These are phyloP conservation scores for Ophiostoma piceae DNA, from an alignment of 2,329 filamentous ascomycete genomes.

Conservation along the genomic window DNA sequence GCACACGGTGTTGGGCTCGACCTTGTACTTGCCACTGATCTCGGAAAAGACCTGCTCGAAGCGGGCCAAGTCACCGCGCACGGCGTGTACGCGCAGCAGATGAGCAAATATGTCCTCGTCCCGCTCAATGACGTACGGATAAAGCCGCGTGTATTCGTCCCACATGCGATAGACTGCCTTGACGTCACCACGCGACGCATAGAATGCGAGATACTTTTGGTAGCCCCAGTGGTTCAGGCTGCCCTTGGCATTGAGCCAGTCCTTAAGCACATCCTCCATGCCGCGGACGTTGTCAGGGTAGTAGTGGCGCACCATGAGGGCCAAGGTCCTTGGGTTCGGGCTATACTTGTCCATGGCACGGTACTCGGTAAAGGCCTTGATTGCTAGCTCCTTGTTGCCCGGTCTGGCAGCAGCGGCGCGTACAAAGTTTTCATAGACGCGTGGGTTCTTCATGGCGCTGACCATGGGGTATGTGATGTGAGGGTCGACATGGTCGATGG, in stretches of 20 bases:
- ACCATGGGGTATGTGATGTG: slow-evolving; percentile 38
- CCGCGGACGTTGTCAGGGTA: slow-evolving; percentile 35
- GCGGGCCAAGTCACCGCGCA: slow-evolving; percentile 57
- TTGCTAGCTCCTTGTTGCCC: slow-evolving; percentile 33
- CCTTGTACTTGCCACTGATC: slow-evolving; percentile 51
- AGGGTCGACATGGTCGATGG: slow-evolving; percentile 23
- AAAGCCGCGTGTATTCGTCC: slow-evolving; percentile 39
- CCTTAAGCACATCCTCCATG: slow-evolving; percentile 44
- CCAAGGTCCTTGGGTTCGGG: slow-evolving; percentile 39
- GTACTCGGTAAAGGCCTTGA: slow-evolving; percentile 44
- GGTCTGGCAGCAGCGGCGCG: slow-evolving; percentile 31
- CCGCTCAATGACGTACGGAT: slow-evolving; percentile 27
- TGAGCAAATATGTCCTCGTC: slow-evolving; percentile 45
- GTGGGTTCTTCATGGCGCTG: slow-evolving; percentile 36
- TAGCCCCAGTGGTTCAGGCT: slow-evolving; percentile 43
- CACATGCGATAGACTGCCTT: slow-evolving; percentile 43
- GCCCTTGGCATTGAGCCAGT: slow-evolving; percentile 43
- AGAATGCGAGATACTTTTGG: slow-evolving; percentile 46
- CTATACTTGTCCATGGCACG: slow-evolving; percentile 38
- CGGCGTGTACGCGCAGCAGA: slow-evolving; percentile 66
- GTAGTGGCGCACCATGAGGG: slow-evolving; percentile 42
- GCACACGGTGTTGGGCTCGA: slow-evolving; percentile 53
- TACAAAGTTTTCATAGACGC: slow-evolving; percentile 44
- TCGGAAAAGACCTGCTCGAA: slow-evolving; percentile 57
- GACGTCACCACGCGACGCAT: slow-evolving; percentile 46